phyloP scores from a whole-genome alignment of 2,329 filamentous ascomycete species.

The Zymoseptoria tritici region DNA sequence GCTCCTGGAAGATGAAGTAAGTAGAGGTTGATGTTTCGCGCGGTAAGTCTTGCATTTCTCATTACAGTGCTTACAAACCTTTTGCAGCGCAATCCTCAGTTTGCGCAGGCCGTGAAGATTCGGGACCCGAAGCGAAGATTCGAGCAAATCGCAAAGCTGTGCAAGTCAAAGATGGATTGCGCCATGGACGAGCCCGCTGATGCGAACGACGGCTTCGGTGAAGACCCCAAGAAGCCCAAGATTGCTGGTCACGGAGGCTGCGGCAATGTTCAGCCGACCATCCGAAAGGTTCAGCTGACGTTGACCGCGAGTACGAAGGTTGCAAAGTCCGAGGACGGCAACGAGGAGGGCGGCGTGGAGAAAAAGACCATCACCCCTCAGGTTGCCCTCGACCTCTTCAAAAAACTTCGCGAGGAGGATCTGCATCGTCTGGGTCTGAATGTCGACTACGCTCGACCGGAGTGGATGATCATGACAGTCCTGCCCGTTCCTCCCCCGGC shows the following conservation, averaged over 20 bases:
- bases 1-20: conserved; percentile 95
- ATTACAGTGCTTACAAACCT: conserved; percentile 40
- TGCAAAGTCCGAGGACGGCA: conserved; percentile 65
- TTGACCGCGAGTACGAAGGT: conserved; percentile 69
- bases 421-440: conserved; percentile 84
- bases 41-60: conserved; percentile 11
- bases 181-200: conserved; percentile 67
- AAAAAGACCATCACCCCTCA: conserved; percentile 77
- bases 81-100: conserved; percentile 72
- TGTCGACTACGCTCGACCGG: conserved; percentile 87
- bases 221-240: conserved; percentile 49
- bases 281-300: conserved; percentile 79
- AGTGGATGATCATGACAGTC: conserved; percentile 97
- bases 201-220: conserved; percentile 61
- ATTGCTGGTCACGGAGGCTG: conserved; percentile 70
- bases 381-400: conserved; percentile 78
- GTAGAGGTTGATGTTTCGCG: conserved; percentile 47
- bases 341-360: conserved; percentile 59
- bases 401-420: conserved; percentile 73
- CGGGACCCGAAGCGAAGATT: conserved; percentile 94
- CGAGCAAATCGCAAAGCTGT: conserved; percentile 82
- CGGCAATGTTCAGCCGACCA: conserved; percentile 80
- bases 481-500: conserved; percentile 91
- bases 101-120: conserved; percentile 69
- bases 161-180: conserved; percentile 80